Evolutionary conservation across 1,284 basidiomycete species (phyloP).

Genomic region (Coniferiporia weirii): DNA sequence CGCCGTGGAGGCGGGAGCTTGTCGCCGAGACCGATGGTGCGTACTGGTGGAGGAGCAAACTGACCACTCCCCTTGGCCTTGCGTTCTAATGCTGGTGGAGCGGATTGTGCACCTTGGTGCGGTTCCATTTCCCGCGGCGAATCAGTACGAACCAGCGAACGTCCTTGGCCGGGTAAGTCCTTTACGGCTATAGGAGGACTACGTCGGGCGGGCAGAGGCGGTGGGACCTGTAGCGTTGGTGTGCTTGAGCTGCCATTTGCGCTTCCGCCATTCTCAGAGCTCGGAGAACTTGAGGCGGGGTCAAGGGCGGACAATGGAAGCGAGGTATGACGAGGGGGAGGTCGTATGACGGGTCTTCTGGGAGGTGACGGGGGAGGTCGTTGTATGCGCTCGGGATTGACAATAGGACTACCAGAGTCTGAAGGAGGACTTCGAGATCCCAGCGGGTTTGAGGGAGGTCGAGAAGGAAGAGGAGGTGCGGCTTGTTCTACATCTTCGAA

Average conservation of each 20-base stretch:
- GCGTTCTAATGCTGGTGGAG: conserved; percentile 32
- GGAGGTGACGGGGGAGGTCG: conserved; percentile 12
- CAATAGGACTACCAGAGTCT: neutral
- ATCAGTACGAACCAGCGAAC: conserved; percentile 17
- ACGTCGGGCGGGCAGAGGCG: conserved; percentile 18
- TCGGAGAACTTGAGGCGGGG: neutral
- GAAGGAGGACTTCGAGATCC: neutral
- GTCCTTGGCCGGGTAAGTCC: conserved; percentile 19
- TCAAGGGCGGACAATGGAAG: conserved; percentile 1
- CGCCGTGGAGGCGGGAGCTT: conserved; percentile 61
- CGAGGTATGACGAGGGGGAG: conserved; percentile 15
- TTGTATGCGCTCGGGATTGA: neutral
- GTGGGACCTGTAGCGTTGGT: conserved; percentile 18
- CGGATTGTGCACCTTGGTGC: conserved; percentile 1
- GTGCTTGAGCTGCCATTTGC: conserved; percentile 13
- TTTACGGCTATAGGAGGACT: conserved; percentile 8
- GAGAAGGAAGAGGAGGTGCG: conserved; percentile 16
- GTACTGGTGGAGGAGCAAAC: conserved; percentile 65
- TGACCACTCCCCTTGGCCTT: conserved; percentile 41
- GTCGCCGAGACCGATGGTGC: conserved; percentile 61
- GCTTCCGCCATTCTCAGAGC: neutral
- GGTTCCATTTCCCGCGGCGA: conserved; percentile 19
- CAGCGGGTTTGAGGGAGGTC: conserved; percentile 1
- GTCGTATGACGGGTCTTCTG: conserved; percentile 3
- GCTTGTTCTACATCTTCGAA: conserved; percentile 9